Percentiles rank a stretch among this genome's conserved stretches.
These are phyloP conservation scores for Wolfiporia cocos DNA, from an alignment of 1,284 basidiomycete species.

Conservation along the genomic window DNA sequence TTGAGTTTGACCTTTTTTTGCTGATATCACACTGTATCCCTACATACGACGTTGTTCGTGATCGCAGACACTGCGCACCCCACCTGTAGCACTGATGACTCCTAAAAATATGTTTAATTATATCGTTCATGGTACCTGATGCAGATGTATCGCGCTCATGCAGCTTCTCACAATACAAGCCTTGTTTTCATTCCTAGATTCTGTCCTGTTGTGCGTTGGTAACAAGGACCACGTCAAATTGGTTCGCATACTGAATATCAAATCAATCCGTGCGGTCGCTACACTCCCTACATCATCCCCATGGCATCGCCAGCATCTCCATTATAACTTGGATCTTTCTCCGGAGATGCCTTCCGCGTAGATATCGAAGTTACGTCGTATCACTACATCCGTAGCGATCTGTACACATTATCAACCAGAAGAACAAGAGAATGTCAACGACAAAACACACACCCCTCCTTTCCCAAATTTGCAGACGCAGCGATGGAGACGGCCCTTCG, in stretches of 20 bases:
- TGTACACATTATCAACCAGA: constrained; percentile 17
- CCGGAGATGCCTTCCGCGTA: constrained; percentile 47
- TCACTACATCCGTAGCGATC: constrained; percentile 39
- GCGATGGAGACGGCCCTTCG: constrained; percentile 51
- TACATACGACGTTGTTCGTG: neutral
- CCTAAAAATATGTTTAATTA: neutral
- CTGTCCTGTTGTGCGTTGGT: no score
- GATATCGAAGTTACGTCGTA: constrained; percentile 56
- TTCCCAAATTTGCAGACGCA: constrained; percentile 39
- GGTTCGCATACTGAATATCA: no score
- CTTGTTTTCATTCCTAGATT: no score
- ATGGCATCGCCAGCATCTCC: no score
- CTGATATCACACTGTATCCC: neutral
- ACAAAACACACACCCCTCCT: constrained; percentile 40
- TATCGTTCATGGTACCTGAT: neutral
- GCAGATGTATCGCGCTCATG: no score
- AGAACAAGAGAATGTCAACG: neutral
- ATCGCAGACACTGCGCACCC: neutral
- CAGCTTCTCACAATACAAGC: no score
- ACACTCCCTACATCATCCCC: no score
- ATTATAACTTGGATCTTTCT: no score
- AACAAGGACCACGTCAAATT: no score
- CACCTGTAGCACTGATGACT: neutral
- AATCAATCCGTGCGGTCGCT: no score
- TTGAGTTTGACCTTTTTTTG: neutral